Evolutionary conservation across 2,329 filamentous ascomycete genomes (phyloP).

Genomic region (Fusarium austroafricanum): DNA sequence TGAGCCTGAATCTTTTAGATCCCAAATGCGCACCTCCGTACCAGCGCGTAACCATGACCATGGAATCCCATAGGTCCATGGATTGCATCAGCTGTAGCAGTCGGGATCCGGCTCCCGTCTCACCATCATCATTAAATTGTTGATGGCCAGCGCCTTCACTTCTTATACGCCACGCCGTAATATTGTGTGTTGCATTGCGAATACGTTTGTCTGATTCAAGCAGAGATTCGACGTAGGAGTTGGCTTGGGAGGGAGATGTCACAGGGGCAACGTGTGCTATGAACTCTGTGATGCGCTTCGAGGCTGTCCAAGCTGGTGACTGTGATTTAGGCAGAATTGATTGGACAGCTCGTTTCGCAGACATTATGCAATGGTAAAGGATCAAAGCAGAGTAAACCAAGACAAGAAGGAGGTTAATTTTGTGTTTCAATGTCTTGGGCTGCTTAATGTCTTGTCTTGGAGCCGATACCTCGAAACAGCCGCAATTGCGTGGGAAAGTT

Average conservation of each 20-base stretch:
- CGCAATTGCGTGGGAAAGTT: slow-evolving; percentile 5
- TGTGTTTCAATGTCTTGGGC: slow-evolving; percentile 2
- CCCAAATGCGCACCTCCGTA: slow-evolving; percentile 93
- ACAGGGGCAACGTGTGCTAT: slow-evolving; percentile 81
- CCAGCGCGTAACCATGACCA: slow-evolving; percentile 95
- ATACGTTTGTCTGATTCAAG: slow-evolving; percentile 81
- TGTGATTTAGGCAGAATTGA: slow-evolving; percentile 33
- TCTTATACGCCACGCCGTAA: slow-evolving; percentile 62
- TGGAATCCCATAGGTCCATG: slow-evolving; percentile 92
- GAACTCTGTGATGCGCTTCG: slow-evolving; percentile 82
- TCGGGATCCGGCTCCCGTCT: slow-evolving; percentile 88
- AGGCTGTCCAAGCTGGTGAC: slow-evolving; percentile 73
- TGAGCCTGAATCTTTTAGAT: slow-evolving; percentile 88
- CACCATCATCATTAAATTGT: slow-evolving; percentile 96
- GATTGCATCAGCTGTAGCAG: slow-evolving; percentile 91
- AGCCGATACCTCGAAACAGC: slow-evolving; percentile 2
- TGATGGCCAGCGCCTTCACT: slow-evolving; percentile 74
- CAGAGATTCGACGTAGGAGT: slow-evolving; percentile 77
- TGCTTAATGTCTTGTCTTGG: not conserved
- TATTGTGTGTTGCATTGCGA: slow-evolving; percentile 38
- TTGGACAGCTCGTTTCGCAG: slow-evolving; percentile 22
- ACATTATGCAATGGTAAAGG: slow-evolving; percentile 10
- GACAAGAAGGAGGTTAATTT: not conserved
- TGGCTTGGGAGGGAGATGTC: slow-evolving; percentile 76
- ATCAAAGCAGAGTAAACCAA: not conserved